Evolutionary conservation across 306 rosid species (phyloP).

Genomic region (Glycine soja): DNA sequence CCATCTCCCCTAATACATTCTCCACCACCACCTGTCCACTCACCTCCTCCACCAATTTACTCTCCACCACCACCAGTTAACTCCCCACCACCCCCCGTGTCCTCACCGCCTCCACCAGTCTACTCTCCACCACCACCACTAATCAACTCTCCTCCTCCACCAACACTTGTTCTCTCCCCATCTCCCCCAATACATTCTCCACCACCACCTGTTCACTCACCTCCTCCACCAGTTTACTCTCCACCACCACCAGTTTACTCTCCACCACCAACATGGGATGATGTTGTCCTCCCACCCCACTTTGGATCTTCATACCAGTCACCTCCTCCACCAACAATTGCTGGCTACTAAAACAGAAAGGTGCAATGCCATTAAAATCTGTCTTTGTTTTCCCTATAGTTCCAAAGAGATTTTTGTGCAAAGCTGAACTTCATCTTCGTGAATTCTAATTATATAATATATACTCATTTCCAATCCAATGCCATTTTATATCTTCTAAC

Average conservation of each 20-base stretch:
- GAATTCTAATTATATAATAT: not conserved
- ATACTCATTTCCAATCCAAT: not conserved
- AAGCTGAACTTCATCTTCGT: not conserved
- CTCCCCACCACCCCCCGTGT: constrained; percentile 45
- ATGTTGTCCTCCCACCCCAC: constrained; percentile 57
- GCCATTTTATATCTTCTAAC: too few relatives aligned
- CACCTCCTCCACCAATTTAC: not conserved
- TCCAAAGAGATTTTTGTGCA: not conserved
- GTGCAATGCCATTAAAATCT: constrained; percentile 27
- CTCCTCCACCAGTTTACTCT: not conserved
- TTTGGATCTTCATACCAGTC: constrained; percentile 60
- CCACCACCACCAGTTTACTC: constrained; percentile 21
- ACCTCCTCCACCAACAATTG: constrained; percentile 75
- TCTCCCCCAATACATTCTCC: constrained; percentile 37
- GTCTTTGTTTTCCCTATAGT: constrained; percentile 8
- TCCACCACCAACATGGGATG: constrained; percentile 44
- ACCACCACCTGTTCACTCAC: not conserved
- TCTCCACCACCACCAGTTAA: constrained; percentile 13
- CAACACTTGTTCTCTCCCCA: constrained; percentile 24
- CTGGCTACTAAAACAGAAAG: constrained; percentile 55
- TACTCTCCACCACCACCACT: constrained; percentile 28
- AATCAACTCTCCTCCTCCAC: constrained; percentile 46
- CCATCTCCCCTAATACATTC: not conserved
- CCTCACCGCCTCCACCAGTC: not conserved
- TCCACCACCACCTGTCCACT: not conserved